Evolutionary conservation across 805 yeast genomes (phyloP).

Genomic region (Candida pseudoglaebosa): DNA sequence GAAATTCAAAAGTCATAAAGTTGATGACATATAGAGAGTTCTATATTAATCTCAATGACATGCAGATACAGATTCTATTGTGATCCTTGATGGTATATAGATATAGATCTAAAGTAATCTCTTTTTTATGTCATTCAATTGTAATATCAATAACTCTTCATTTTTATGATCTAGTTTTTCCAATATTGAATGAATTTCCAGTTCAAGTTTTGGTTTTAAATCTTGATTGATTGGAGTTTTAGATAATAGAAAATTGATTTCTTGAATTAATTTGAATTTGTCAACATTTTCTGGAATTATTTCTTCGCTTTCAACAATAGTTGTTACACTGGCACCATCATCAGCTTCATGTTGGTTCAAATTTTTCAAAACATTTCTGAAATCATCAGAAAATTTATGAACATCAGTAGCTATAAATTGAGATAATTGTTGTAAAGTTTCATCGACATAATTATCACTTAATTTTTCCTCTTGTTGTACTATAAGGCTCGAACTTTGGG

Average conservation of each 20-base stretch:
- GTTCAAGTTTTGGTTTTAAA: slow-evolving; percentile 2
- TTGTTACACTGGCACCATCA: slow-evolving; percentile 15
- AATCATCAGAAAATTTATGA: slow-evolving; percentile 9
- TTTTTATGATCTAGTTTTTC: slow-evolving; percentile 11
- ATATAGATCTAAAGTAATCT: slow-evolving; percentile 8
- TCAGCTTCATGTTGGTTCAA: slow-evolving; percentile 7
- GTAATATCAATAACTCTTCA: slow-evolving; percentile 21
- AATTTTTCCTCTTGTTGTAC: slow-evolving; percentile 3
- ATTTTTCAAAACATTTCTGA: background rate
- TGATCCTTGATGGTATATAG: background rate
- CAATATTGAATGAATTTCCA: slow-evolving; percentile 12
- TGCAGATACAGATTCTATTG: too few species aligned
- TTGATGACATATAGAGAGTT: slow-evolving; percentile 45
- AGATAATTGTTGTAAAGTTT: slow-evolving; percentile 20
- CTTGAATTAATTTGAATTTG: slow-evolving; percentile 5
- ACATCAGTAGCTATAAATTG: slow-evolving; percentile 19
- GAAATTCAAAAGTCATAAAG: slow-evolving; percentile 78
- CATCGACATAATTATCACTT: slow-evolving; percentile 17
- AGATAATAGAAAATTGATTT: slow-evolving; percentile 7
- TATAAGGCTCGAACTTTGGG: background rate
- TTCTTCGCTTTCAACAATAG: slow-evolving; percentile 9
- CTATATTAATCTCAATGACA: background rate
- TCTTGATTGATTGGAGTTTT: slow-evolving; percentile 6
- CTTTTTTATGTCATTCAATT: slow-evolving; percentile 16
- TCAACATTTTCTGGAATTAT: slow-evolving; percentile 10